Conservation (phyloP, 352 stramenopile species). For the Ochromonadaceae sp. region DNA sequence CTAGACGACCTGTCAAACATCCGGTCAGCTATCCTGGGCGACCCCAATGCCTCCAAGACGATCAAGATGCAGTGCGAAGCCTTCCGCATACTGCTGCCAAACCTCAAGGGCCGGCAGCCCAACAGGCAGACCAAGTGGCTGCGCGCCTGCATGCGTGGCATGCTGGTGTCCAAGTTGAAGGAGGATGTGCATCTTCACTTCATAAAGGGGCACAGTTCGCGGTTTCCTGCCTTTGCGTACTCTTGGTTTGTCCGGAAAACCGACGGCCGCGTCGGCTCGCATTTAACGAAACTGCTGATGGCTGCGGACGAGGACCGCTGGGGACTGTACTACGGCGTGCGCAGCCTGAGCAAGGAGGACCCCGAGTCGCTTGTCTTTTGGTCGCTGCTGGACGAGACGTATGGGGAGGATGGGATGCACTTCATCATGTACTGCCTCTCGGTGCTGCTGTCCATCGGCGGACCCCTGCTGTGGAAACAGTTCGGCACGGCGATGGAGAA, state of each 20-base stretch:
- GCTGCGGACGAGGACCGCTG: constrained; percentile 67
- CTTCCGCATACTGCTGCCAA: constrained; percentile 71
- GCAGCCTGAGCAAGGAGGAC: constrained; percentile 57
- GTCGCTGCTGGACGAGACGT: constrained; percentile 71
- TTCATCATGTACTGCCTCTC: constrained; percentile 72
- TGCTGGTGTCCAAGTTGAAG: constrained; percentile 63
- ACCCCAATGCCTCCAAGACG: constrained; percentile 18
- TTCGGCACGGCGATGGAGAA: not conserved
- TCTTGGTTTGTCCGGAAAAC: constrained; percentile 61
- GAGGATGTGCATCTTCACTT: constrained; percentile 36
- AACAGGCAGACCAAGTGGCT: constrained; percentile 59
- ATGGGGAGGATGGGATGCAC: constrained; percentile 66
- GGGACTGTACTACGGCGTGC: constrained; percentile 79
- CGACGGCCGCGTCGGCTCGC: constrained; percentile 41
- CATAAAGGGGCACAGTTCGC: constrained; percentile 5
- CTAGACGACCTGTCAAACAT: constrained; percentile 34
- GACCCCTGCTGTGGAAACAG: constrained; percentile 19
- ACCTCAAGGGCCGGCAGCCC: constrained; percentile 55
- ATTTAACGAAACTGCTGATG: constrained; percentile 15
- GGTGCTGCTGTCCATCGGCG: constrained; percentile 50
- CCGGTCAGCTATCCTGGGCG: constrained; percentile 16
- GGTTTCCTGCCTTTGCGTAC: constrained; percentile 80
- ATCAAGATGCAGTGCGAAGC: constrained; percentile 52
- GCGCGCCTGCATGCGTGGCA: constrained; percentile 63
- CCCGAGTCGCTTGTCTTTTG: constrained; percentile 72